Base-by-base conservation (phyloP, 2,329 filamentous ascomycete genomes). In the Neofusicoccum cordaticola region DNA sequence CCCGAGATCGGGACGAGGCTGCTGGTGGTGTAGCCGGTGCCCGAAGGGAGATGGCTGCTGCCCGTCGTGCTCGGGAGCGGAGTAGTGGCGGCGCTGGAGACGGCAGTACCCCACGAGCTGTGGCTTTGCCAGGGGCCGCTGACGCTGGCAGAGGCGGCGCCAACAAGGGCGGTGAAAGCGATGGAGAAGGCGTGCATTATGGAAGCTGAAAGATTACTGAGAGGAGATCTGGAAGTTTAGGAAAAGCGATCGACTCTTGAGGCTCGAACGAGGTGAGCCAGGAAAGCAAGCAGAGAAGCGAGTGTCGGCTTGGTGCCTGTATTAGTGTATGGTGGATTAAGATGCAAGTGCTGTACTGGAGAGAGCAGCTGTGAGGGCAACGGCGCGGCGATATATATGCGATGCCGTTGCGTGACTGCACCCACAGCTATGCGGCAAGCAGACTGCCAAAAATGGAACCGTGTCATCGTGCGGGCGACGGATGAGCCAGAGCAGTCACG, bases 121-220 rank as follows among this genome's bases (percentile, higher is more conserved):
- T 60, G 42, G 6, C 47, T 37, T 9, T 7, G 7, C 61, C 47
- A 63, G 11, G 61, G 37, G 19, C 58, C 58, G 45, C 31, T 52
- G 37, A 35, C 39, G 17, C 39, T 53, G 48, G 48, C 61, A n/a
- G 48, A 37, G 15, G 48, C 61, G 27, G 61, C 48, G 39, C 61
- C 48, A 35, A 51, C 48, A 17, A 63, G 37, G 48, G 61, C 61
- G 17, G 48, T 52, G 37, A 63, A 45, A 44, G 41, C 47, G 37
- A 63, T 47, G 15, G 61, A 42, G 19, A 52, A 13, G 48, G 39
- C 37, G 48, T 53, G 39, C 61, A 63, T 63, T 39, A 35, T 53
- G 47, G 19, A 15, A 19, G 50, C 17, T 22, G n/a, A 4, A 8
- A 37, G 13, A 34, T 13, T 50, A 34, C 11, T 50, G n/a, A n/a